Percentiles rank a stretch among this genome's conserved stretches.
Evolutionary conservation across 345 rosid species (phyloP).

Genomic region (Murraya paniculata): DNA sequence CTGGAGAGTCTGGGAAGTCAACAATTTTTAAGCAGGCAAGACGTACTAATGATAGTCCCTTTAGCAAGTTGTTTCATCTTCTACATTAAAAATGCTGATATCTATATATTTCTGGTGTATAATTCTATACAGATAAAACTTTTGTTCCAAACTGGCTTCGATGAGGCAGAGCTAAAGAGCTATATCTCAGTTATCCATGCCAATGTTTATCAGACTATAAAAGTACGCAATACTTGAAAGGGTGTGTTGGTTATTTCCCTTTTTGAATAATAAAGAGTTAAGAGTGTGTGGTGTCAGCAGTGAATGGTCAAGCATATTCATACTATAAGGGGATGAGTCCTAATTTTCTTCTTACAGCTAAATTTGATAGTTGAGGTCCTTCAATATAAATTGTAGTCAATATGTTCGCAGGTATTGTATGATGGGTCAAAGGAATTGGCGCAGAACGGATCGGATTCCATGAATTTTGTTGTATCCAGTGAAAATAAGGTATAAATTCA

Average conservation of each 20-base stretch:
- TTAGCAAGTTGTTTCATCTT: neutral
- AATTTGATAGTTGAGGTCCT: neutral
- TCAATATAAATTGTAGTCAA: slow-evolving; percentile 13
- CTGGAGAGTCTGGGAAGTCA: slow-evolving; percentile 99
- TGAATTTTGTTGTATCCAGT: slow-evolving; percentile 56
- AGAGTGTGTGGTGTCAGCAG: slow-evolving; percentile 25
- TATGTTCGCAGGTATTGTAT: slow-evolving; percentile 64
- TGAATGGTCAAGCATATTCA: slow-evolving; percentile 8
- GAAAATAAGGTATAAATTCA: slow-evolving; percentile 66
- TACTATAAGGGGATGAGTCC: neutral
- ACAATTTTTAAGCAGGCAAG: slow-evolving; percentile 98
- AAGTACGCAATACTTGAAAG: slow-evolving; percentile 81
- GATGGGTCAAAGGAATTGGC: slow-evolving; percentile 96
- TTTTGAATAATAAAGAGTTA: slow-evolving; percentile 30
- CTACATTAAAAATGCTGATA: neutral
- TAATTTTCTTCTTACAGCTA: neutral
- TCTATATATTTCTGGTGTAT: slow-evolving; percentile 2
- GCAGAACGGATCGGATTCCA: slow-evolving; percentile 66
- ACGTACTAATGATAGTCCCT: neutral
- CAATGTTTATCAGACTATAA: slow-evolving; percentile 96
- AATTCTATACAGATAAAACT: slow-evolving; percentile 72
- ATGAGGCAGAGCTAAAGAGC: slow-evolving; percentile 82
- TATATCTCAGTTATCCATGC: slow-evolving; percentile 93
- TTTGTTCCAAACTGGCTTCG: slow-evolving; percentile 95
- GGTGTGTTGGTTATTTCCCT: slow-evolving; percentile 79